phyloP scores from a whole-genome alignment of 305 asterid genomes.

The Fraxinus velutina region DNA sequence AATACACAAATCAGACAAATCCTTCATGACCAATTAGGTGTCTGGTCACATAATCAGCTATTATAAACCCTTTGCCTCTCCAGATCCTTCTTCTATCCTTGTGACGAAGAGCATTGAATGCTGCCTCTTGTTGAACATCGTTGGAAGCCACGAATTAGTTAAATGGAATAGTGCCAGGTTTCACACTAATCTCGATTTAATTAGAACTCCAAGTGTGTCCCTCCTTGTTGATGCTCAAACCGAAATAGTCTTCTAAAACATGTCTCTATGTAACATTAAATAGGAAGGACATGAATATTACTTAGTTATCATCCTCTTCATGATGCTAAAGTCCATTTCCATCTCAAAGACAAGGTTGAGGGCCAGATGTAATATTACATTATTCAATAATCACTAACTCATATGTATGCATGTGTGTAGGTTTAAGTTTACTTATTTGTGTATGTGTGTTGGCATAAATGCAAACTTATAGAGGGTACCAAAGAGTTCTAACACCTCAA shows the following conservation, averaged over 20 bases:
- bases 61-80: not conserved
- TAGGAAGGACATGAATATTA: not conserved
- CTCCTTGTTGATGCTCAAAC: not conserved
- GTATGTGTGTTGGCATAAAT: not conserved
- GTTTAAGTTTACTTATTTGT: not conserved
- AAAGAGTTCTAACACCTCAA: not conserved
- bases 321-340: not conserved
- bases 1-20: not conserved
- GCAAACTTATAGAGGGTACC: not conserved
- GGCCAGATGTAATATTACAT: not conserved
- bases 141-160: not conserved
- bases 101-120: not conserved
- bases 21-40: not conserved
- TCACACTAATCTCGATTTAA: not conserved
- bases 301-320: not conserved
- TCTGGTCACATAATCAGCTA: not conserved
- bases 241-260: not conserved
- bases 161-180: not conserved
- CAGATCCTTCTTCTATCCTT: not conserved
- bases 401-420: not conserved
- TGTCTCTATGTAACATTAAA: not conserved
- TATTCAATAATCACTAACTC: not conserved
- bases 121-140: not conserved
- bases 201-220: not conserved
- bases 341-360: not conserved